phyloP scores from a whole-genome alignment of 352 stramenopile species.

The Globisporangium splendens region DNA sequence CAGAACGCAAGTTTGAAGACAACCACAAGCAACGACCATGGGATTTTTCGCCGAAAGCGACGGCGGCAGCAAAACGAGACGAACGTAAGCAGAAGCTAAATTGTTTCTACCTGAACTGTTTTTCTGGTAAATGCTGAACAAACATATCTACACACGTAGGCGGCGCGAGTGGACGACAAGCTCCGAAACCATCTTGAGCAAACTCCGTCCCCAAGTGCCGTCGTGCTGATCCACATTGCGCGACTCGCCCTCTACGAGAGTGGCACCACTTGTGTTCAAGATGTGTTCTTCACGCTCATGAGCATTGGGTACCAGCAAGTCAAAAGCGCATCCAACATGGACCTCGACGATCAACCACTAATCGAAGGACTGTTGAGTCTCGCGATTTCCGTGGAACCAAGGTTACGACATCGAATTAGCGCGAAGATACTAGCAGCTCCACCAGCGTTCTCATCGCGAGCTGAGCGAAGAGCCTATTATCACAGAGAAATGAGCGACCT shows the following conservation, averaged over 20 bases:
- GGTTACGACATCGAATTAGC: conserved; percentile 9
- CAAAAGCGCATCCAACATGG: neutral
- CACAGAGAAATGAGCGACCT: conserved; percentile 5
- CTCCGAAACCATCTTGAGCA: conserved; percentile 4
- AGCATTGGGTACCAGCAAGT: conserved; percentile 32
- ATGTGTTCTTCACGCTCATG: conserved; percentile 33
- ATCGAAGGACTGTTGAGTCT: conserved; percentile 27
- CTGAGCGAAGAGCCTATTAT: conserved; percentile 15
- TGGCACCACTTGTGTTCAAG: neutral
- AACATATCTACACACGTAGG: too few relatives aligned
- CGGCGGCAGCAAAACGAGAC: neutral
- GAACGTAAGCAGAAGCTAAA: neutral
- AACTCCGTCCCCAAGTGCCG: neutral
- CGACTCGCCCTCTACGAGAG: conserved; percentile 7
- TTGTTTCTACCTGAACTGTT: neutral
- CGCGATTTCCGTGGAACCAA: conserved; percentile 17
- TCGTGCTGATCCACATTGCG: conserved; percentile 7
- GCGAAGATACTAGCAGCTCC: conserved; percentile 27
- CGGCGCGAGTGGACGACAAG: conserved; percentile 4
- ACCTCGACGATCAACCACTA: conserved; percentile 4
- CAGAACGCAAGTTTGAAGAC: too few relatives aligned
- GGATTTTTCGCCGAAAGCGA: neutral
- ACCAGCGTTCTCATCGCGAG: conserved; percentile 17
- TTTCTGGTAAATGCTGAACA: neutral
- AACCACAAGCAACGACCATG: too few relatives aligned